Evolutionary conservation across 192 early-diverging fungal species (phyloP), one percentile per base, ranked within the genome.

Genomic region (Rhizoclosmatium sp.): DNA sequence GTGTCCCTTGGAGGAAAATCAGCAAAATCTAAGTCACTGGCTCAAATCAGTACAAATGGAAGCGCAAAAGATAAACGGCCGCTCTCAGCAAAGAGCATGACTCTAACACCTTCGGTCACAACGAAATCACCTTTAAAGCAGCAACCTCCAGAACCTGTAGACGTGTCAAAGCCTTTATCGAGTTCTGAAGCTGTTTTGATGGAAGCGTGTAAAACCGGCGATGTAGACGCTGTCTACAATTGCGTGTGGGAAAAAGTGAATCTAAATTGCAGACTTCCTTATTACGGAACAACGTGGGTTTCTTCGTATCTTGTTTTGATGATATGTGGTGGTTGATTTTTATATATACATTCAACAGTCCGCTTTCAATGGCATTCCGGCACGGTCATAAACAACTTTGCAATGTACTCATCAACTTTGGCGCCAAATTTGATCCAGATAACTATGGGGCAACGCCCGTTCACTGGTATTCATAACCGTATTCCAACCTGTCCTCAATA

Each of bases 381-480:
- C 31, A 76, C 65, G 75, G 75, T 23, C 71, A 82, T 42, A 65
- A 58, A 40, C 41, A 16, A 10, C 60, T 85, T 31, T 78, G 59
- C 59, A 66, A 65, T 4, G 62, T 85, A 2, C 67, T 85, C 21
- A 64, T 81, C n/a, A 47, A 71, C 12, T 85, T 85, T 78, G 84
- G 84, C 45, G 84, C 84, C 9, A 69, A 73, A 21, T 51, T 80
- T 9, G 78, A 82, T 61, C 69, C 60, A 4, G 78, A 85, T 59
- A 66, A 78, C 7, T 85, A 85, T 64, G 81, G 84, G 9, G 78
- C 58, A 0, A 82, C 81, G 41, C 84, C 84, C 0, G 42, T 84
- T 4, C 83, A 84, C 61, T 84, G 83, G 81, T 81, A 51, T 14
- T 61, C 12, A 2, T 44, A 4, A 9, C 70, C 5, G 23, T 39